These are phyloP conservation scores for Fusarium sp. DNA, from an alignment of 2,329 filamentous ascomycete genomes.

Conservation along the genomic window DNA sequence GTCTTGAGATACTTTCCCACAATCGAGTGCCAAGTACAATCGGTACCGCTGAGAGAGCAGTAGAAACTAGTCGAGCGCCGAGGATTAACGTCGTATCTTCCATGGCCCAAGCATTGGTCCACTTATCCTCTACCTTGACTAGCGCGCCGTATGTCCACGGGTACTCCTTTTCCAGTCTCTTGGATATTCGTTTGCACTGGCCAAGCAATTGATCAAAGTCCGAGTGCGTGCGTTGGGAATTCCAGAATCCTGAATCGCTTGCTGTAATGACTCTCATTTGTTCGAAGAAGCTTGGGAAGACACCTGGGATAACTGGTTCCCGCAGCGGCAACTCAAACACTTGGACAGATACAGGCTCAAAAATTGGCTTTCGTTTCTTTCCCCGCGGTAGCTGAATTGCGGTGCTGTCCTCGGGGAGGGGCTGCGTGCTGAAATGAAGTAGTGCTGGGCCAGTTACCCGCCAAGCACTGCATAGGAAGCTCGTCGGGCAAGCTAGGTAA, in stretches of 20 bases:
- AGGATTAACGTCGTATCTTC: not conserved
- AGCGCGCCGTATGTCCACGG: not conserved
- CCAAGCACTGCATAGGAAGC: slow-evolving; percentile 2
- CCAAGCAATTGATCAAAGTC: not conserved
- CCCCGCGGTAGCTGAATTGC: not conserved
- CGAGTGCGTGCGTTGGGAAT: not conserved
- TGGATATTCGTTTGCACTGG: not conserved
- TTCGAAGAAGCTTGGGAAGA: not conserved
- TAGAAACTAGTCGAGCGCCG: not conserved
- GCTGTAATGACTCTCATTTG: not conserved
- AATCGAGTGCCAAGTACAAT: not conserved
- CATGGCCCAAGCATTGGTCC: not conserved
- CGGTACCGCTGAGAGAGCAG: not conserved
- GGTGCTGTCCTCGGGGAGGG: not conserved
- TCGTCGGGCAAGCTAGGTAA: not conserved
- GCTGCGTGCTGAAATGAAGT: not conserved
- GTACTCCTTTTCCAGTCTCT: not conserved
- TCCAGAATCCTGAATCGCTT: not conserved
- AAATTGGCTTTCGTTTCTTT: not conserved
- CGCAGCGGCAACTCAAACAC: not conserved
- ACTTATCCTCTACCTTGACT: not conserved
- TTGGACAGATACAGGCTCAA: not conserved
- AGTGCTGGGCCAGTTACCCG: slow-evolving; percentile 1
- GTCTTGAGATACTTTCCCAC: not conserved
- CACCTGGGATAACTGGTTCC: not conserved